A percentile compares a stretch with the other conserved stretches of the same genome.
These are phyloP conservation scores for Chaetomium tenue DNA, from an alignment of 495 filamentous ascomycete genomes.

Conservation along the genomic window DNA sequence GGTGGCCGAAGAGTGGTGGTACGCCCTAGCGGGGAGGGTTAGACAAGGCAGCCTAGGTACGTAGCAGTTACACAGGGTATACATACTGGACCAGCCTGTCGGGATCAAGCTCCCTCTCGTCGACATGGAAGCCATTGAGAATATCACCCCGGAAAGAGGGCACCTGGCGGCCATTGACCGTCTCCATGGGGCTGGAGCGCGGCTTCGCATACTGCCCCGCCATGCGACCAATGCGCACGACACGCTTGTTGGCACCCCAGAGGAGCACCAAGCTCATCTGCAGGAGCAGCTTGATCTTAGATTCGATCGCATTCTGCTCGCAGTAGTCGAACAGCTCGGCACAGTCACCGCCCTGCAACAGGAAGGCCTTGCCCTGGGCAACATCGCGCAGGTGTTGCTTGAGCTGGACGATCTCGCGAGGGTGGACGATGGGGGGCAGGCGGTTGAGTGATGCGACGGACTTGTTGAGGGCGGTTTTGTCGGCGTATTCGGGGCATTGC, in stretches of 20 bases:
- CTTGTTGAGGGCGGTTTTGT: slow-evolving; percentile 60
- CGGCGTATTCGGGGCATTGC: slow-evolving; percentile 79
- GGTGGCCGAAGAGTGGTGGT: slow-evolving; percentile 92
- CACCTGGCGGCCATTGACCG: slow-evolving; percentile 73
- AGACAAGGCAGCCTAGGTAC: too few species aligned
- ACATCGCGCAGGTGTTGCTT: slow-evolving; percentile 77
- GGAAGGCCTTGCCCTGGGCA: slow-evolving; percentile 86
- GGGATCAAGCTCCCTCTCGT: slow-evolving; percentile 76
- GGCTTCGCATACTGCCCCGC: slow-evolving; percentile 98
- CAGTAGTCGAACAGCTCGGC: slow-evolving; percentile 98
- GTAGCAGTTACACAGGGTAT: background rate
- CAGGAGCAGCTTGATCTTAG: slow-evolving; percentile 91
- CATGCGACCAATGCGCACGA: slow-evolving; percentile 92
- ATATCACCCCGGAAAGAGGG: slow-evolving; percentile 94
- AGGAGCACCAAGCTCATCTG: slow-evolving; percentile 95
- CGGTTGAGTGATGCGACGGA: slow-evolving; percentile 68
- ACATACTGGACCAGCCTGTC: slow-evolving; percentile 67
- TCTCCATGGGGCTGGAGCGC: slow-evolving; percentile 82
- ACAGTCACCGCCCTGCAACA: slow-evolving; percentile 95
- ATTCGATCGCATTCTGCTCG: slow-evolving; percentile 80
- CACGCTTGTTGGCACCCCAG: slow-evolving; percentile 85
- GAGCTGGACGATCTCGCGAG: slow-evolving; percentile 76
- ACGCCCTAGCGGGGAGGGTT: slow-evolving; percentile 56
- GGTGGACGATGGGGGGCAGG: slow-evolving; percentile 87
- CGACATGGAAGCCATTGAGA: slow-evolving; percentile 77